Evolutionary conservation across 306 rosid genomes (phyloP).

Genomic region (Hylodesmum podocarpum): DNA sequence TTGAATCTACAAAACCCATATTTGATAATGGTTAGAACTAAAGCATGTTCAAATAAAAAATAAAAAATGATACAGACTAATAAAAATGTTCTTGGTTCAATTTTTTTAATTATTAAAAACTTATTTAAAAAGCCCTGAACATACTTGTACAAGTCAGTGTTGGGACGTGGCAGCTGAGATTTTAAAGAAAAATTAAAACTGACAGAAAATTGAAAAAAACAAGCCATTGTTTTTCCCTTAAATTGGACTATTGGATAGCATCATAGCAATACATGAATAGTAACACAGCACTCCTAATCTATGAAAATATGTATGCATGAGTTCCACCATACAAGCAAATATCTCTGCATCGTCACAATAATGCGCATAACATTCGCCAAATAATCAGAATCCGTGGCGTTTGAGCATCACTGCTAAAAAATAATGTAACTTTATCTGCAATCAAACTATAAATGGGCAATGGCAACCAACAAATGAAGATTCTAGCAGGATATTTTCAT

Average conservation of each 20-base stretch:
- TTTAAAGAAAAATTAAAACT: not conserved
- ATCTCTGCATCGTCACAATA: not conserved
- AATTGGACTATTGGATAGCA: no score
- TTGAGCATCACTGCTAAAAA: conserved; percentile 18
- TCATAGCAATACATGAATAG: no score
- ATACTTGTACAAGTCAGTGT: not conserved
- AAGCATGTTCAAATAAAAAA: not conserved
- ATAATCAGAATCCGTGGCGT: not conserved
- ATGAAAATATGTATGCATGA: not conserved
- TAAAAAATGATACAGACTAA: not conserved
- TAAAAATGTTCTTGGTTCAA: not conserved
- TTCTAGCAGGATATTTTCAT: not conserved
- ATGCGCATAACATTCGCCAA: not conserved
- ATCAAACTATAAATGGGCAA: conserved; percentile 14
- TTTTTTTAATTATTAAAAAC: no score
- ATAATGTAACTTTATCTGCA: conserved; percentile 13
- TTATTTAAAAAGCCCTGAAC: not conserved
- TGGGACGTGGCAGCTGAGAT: not conserved
- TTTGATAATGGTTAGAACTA: not conserved
- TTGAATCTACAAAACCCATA: not conserved
- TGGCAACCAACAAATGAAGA: not conserved
- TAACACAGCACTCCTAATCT: no score
- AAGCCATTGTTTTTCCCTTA: no score
- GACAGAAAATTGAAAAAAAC: not conserved
- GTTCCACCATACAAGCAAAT: conserved; percentile 4